These are phyloP conservation scores for Kernera saxatilis DNA, from an alignment of 345 rosid species.

Conservation along the genomic window DNA sequence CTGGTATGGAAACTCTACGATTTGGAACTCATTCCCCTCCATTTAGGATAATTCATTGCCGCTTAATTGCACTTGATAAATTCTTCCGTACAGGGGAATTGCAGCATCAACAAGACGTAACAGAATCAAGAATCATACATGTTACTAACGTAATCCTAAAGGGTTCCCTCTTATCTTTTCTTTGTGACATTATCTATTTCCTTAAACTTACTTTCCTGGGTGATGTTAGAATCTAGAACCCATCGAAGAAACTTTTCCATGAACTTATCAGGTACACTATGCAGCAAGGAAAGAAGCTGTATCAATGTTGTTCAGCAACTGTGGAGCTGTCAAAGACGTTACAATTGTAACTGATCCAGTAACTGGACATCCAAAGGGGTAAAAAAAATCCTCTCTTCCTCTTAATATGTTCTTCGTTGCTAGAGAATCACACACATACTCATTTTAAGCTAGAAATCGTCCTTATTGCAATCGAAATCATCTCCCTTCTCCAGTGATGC, in stretches of 20 bases:
- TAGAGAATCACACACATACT: background rate
- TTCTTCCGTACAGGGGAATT: conserved; percentile 22
- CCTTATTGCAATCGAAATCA: background rate
- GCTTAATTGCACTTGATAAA: background rate
- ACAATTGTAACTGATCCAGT: conserved; percentile 27
- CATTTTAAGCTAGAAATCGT: background rate
- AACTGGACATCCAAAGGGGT: conserved; percentile 28
- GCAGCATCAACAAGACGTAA: conserved; percentile 19
- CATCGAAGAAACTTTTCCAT: background rate
- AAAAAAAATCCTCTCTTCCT: conserved; percentile 8
- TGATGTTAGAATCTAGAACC: background rate
- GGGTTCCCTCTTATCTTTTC: background rate
- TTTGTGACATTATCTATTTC: background rate
- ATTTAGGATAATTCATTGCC: background rate
- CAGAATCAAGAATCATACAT: conserved; percentile 28
- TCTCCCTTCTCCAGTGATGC: conserved; percentile 29
- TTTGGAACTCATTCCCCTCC: background rate
- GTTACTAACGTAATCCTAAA: conserved; percentile 32
- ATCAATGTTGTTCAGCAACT: conserved; percentile 30
- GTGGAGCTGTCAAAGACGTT: conserved; percentile 29
- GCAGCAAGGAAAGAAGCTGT: conserved; percentile 36
- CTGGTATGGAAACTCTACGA: conserved; percentile 22
- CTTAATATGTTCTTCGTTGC: background rate
- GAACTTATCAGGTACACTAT: conserved; percentile 35
- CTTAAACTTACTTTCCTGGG: background rate